These are phyloP conservation scores for Serendipita indica DNA, from an alignment of 768 basidiomycete genomes.

Conservation along the genomic window DNA sequence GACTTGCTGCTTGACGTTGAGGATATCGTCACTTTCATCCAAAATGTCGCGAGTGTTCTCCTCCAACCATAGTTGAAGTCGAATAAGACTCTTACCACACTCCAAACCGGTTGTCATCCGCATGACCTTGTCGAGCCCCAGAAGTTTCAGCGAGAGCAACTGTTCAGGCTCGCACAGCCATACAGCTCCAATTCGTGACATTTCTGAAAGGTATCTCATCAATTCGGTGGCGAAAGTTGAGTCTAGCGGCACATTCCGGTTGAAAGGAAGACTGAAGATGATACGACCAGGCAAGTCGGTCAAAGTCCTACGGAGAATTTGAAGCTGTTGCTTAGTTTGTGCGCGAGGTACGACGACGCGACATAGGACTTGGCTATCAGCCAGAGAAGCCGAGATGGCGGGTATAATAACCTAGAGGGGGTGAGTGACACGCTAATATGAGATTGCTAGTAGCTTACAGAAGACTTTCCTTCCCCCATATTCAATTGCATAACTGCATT, in stretches of 20 bases:
- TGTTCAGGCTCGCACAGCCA: constrained; percentile 41
- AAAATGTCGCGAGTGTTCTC: constrained; percentile 10
- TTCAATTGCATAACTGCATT: constrained; percentile 37
- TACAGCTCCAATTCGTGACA: constrained; percentile 26
- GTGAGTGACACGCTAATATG: background rate
- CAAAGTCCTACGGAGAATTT: constrained; percentile 30
- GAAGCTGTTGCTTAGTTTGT: constrained; percentile 34
- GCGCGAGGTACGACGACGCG: constrained; percentile 38
- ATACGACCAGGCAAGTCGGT: constrained; percentile 32
- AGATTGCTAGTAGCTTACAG: constrained; percentile 20
- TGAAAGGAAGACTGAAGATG: constrained; percentile 37
- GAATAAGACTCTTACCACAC: background rate
- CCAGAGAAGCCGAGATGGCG: constrained; percentile 26
- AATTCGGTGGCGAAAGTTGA: constrained; percentile 11
- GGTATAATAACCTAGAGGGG: constrained; percentile 30
- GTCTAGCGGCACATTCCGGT: constrained; percentile 24
- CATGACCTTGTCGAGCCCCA: constrained; percentile 28
- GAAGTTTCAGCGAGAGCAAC: constrained; percentile 35
- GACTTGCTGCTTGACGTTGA: constrained; percentile 34
- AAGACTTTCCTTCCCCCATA: constrained; percentile 46
- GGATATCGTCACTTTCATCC: constrained; percentile 22
- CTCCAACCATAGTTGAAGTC: constrained; percentile 17
- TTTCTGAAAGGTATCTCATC: constrained; percentile 24
- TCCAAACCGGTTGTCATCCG: constrained; percentile 4
- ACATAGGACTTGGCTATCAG: constrained; percentile 30